Evolutionary conservation across 1,284 basidiomycete species (phyloP).

Genomic region (Cystobasidium pallidum): DNA sequence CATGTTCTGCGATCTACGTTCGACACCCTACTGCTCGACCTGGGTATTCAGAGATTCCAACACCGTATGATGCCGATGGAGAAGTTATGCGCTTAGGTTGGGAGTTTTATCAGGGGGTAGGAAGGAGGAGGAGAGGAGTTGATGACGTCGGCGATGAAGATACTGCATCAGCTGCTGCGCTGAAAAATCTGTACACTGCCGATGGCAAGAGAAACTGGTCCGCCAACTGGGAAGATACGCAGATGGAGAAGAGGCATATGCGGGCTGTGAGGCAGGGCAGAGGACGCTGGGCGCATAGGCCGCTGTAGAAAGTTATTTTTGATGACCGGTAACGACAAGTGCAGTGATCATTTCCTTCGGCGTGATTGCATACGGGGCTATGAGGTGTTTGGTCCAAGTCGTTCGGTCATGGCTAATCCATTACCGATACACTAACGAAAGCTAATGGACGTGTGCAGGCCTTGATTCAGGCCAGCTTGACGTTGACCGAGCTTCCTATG

Average conservation of each 20-base stretch:
- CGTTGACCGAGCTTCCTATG: no score
- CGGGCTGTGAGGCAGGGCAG: constrained; percentile 28
- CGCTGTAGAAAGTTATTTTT: constrained; percentile 15
- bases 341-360: background rate
- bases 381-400: no score
- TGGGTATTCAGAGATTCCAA: constrained; percentile 88
- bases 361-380: no score
- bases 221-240: constrained; percentile 33
- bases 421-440: background rate
- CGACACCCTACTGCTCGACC: constrained; percentile 94
- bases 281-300: constrained; percentile 37
- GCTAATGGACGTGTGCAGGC: no score
- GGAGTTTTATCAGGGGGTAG: constrained; percentile 58
- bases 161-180: background rate
- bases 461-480: no score
- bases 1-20: constrained; percentile 91
- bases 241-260: constrained; percentile 37
- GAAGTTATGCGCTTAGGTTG: constrained; percentile 79
- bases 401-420: no score
- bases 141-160: constrained; percentile 32
- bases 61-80: constrained; percentile 90
- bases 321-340: constrained; percentile 2
- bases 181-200: constrained; percentile 15
- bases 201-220: constrained; percentile 37
- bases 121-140: constrained; percentile 32